Conservation (phyloP, 441 rosid genomes). For the Isatis lusitanica region DNA sequence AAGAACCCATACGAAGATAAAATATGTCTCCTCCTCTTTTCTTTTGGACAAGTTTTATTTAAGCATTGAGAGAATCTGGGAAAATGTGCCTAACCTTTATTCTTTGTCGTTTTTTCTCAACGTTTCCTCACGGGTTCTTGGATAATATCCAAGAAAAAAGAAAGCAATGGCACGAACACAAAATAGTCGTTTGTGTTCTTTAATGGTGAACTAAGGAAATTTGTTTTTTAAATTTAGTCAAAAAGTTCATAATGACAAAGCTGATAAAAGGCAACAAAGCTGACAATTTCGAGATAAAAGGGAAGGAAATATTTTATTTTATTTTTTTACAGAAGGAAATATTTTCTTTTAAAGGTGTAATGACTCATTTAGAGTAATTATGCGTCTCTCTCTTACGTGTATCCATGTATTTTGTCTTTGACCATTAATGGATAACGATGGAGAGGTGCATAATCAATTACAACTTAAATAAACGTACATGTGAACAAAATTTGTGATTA, state of each 20-base stretch:
- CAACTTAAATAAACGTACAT: not conserved
- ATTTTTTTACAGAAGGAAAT: conserved; percentile 12
- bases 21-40: conserved; percentile 8
- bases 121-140: conserved; percentile 23
- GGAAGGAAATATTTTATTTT: not conserved
- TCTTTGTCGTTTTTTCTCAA: conserved; percentile 22
- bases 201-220: conserved; percentile 8
- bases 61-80: conserved; percentile 11
- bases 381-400: conserved; percentile 24
- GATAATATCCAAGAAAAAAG: not conserved
- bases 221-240: not conserved
- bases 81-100: conserved; percentile 26
- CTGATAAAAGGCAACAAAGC: not conserved
- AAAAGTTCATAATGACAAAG: not conserved
- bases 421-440: conserved; percentile 32
- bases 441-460: conserved; percentile 30
- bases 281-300: not conserved
- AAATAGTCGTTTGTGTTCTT: not conserved
- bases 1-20: conserved; percentile 22
- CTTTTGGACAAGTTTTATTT: not conserved
- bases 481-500: conserved; percentile 10
- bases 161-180: conserved; percentile 5
- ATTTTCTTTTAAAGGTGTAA: conserved; percentile 2
- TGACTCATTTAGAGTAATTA: conserved; percentile 4
- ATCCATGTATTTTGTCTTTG: conserved; percentile 22